These are phyloP conservation scores for Phytophthora ramorum DNA, from an alignment of 352 stramenopile species.

Conservation along the genomic window DNA sequence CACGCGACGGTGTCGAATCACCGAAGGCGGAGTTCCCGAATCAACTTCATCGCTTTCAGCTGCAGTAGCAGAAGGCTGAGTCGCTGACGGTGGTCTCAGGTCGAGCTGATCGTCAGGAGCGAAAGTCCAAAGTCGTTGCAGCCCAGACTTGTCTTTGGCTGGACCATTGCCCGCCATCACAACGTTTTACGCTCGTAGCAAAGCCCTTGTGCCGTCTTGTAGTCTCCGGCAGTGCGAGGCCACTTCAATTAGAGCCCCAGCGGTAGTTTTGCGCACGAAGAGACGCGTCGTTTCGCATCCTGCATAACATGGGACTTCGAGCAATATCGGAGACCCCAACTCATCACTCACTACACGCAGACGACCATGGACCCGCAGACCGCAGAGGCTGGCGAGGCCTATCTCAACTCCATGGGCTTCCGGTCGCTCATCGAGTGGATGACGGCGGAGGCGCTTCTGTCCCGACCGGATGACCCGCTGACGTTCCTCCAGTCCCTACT, in stretches of 20 bases:
- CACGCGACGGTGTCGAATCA: slow-evolving; percentile 33
- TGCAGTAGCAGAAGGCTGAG: neutral
- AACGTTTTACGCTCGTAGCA: neutral
- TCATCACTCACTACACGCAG: neutral
- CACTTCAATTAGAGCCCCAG: slow-evolving; percentile 27
- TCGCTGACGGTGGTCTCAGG: slow-evolving; percentile 38
- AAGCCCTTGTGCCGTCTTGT: neutral
- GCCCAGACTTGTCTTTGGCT: slow-evolving; percentile 9
- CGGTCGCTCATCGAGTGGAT: slow-evolving; percentile 93
- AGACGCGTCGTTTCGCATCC: slow-evolving; percentile 34
- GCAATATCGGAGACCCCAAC: neutral
- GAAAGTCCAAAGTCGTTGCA: slow-evolving; percentile 66
- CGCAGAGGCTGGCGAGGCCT: slow-evolving; percentile 81
- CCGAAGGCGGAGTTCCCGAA: slow-evolving; percentile 21
- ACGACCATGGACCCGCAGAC: slow-evolving; percentile 73
- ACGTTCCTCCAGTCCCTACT: slow-evolving; percentile 80
- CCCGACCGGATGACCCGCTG: slow-evolving; percentile 87
- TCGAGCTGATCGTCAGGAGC: slow-evolving; percentile 34
- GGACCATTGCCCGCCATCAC: slow-evolving; percentile 17
- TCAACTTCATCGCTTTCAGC: neutral
- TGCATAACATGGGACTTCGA: neutral
- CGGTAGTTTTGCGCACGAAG: slow-evolving; percentile 29
- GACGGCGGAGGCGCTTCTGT: slow-evolving; percentile 87
- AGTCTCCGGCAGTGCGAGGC: too few relatives aligned
- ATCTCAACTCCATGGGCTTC: slow-evolving; percentile 90